Evolutionary conservation across 441 rosid genomes (phyloP), one percentile per base, ranked within the genome.

Genomic region (Biscutella laevigata): DNA sequence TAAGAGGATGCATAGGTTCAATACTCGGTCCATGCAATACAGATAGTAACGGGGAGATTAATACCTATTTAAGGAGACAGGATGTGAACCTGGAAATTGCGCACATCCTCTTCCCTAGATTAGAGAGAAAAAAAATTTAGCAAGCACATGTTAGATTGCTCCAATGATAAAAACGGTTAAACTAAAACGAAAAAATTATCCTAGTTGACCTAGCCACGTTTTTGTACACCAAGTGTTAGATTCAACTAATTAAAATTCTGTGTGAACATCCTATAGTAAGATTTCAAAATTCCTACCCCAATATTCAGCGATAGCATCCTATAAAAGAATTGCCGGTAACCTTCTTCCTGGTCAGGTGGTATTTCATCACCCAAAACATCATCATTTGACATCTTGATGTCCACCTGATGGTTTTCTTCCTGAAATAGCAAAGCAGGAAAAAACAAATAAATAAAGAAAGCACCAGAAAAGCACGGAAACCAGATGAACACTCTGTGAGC

Each of bases 61-160:
- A 45, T 25, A 94, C 99, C 99, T 87, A 89, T 77, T 80, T 58
- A 94, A 87, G 52, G 99, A 94, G 55, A 94, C 99, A 26, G 99
- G 99, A 56, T 94, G 99, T 17, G 99, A 94, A 36, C 99, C 99
- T 4, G 99, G 99, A 67, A 94, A 94, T 11, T 80, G 95, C 15
- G 74, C 40, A 67, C 77, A 73, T 72, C 87, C 88, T 71, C 96
- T 73, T 69, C 70, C 84, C 97, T 94, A 78, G 49, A 63, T 69
- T 61, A 39, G 66, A 59, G 53, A 60, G n/a, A 59, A 57, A 62
- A 39, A 11, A 11, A 51, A 33, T 17, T 39, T 38, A 29, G 34
- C 20, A 60, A 47, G 22, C 22, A 19, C 32, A 33, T 29, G 37
- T 46, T 33, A 59, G 60, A 53, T 38, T 26, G 22, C 14, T 5